Percentiles rank a stretch among this genome's conserved stretches.
These are phyloP conservation scores for Perkinsus marinus DNA, from an alignment of 169 alveolate species.

Conservation along the genomic window DNA sequence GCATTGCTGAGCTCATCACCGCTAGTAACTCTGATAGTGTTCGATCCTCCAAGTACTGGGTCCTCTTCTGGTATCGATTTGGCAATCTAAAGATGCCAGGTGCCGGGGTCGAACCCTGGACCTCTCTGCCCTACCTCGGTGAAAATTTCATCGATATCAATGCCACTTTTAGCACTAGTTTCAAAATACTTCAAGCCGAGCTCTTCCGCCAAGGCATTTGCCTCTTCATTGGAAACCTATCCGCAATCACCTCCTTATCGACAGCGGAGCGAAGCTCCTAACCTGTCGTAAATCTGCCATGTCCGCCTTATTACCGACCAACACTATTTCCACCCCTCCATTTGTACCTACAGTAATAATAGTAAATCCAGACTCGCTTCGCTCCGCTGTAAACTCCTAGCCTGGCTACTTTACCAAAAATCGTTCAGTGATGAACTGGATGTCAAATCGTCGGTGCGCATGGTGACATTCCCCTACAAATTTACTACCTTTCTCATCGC, in stretches of 20 bases:
- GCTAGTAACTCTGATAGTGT: not conserved
- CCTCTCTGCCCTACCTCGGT: not conserved
- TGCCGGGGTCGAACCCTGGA: not conserved
- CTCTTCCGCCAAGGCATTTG: slow-evolving; percentile 53
- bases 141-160: slow-evolving; percentile 16
- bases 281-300: slow-evolving; percentile 67
- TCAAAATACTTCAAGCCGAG: slow-evolving; percentile 39
- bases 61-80: not conserved
- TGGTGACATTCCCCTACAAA: too few relatives aligned
- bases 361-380: too few relatives aligned
- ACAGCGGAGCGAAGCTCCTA: not conserved
- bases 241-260: not conserved
- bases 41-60: not conserved
- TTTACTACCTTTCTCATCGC: not conserved
- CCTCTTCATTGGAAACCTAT: slow-evolving; percentile 67
- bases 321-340: slow-evolving; percentile 70
- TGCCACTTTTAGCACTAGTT: slow-evolving; percentile 57
- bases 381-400: too few relatives aligned
- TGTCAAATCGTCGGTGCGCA: too few relatives aligned
- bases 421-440: too few relatives aligned
- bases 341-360: slow-evolving; percentile 82
- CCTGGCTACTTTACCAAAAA: too few relatives aligned
- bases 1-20: not conserved
- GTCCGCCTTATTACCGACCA: slow-evolving; percentile 89
- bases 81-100: not conserved